Evolutionary conservation across 176 grass and related monocot species (phyloP).

Genomic region (Cenchrus fungigraminus): DNA sequence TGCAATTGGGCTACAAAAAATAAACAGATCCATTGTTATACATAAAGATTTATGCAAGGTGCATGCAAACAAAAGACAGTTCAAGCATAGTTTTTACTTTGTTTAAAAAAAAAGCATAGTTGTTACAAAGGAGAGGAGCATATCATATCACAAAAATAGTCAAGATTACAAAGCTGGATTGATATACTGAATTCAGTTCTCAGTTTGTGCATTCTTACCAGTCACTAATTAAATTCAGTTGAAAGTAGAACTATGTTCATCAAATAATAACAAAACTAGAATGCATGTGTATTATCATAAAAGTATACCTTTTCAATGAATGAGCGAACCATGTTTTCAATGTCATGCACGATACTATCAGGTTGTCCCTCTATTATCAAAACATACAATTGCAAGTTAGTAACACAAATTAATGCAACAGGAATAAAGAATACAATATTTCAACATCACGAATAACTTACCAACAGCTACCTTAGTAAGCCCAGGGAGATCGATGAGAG

Average conservation of each 20-base stretch:
- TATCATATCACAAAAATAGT: not conserved
- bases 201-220: not conserved
- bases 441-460: constrained; percentile 45
- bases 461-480: constrained; percentile 94
- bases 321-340: constrained; percentile 91
- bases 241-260: constrained; percentile 2
- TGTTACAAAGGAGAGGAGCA: not conserved
- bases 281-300: not conserved
- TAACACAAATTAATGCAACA: constrained; percentile 30
- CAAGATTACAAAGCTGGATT: not conserved
- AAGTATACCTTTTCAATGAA: constrained; percentile 87
- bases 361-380: constrained; percentile 71
- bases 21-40: not conserved
- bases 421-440: constrained; percentile 13
- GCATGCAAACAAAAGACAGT: not conserved
- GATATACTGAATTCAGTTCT: not conserved
- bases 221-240: constrained; percentile 4
- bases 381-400: constrained; percentile 21
- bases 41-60: not conserved
- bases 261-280: constrained; percentile 20
- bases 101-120: not conserved
- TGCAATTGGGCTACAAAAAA: constrained; percentile 78
- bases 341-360: constrained; percentile 76
- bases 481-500: constrained; percentile 95
- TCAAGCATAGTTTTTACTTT: not conserved